These are phyloP conservation scores for Globomyces pollinis-pini DNA, from an alignment of 192 early-diverging fungal genomes.

Conservation along the genomic window DNA sequence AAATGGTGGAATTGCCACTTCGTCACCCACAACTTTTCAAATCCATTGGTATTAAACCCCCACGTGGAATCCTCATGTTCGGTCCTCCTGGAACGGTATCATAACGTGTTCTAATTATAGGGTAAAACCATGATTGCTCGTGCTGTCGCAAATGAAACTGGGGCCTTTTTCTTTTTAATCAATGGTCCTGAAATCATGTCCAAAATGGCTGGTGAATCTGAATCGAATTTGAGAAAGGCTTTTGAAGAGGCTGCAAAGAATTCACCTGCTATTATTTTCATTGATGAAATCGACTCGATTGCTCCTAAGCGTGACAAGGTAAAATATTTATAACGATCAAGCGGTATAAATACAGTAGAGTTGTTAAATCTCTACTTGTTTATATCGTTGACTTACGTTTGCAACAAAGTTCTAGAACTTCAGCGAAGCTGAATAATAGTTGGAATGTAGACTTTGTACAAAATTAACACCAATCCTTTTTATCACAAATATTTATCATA, in stretches of 20 bases:
- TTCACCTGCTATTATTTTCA: conserved; percentile 94
- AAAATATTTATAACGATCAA: background rate
- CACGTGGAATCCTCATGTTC: conserved; percentile 94
- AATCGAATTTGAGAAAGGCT: conserved; percentile 94
- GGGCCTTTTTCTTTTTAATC: conserved; percentile 99
- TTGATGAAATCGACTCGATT: conserved; percentile 99
- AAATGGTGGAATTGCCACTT: conserved; percentile 94
- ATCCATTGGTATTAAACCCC: conserved; percentile 98
- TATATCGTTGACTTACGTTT: too few relatives aligned
- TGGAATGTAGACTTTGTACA: background rate
- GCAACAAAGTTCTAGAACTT: too few relatives aligned
- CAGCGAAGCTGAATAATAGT: too few relatives aligned
- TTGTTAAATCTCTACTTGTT: background rate
- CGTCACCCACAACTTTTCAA: conserved; percentile 99
- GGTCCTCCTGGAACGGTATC: conserved; percentile 98
- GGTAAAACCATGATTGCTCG: conserved; percentile 99
- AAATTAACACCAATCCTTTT: background rate
- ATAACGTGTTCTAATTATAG: too few relatives aligned
- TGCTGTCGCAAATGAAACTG: conserved; percentile 98
- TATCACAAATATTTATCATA: background rate
- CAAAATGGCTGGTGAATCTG: conserved; percentile 99
- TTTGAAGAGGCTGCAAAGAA: conserved; percentile 99
- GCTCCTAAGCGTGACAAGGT: conserved; percentile 97
- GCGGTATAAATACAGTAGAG: too few relatives aligned
- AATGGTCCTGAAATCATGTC: conserved; percentile 99